Conservation (phyloP, 345 rosid species). For the Turritis glabra region DNA sequence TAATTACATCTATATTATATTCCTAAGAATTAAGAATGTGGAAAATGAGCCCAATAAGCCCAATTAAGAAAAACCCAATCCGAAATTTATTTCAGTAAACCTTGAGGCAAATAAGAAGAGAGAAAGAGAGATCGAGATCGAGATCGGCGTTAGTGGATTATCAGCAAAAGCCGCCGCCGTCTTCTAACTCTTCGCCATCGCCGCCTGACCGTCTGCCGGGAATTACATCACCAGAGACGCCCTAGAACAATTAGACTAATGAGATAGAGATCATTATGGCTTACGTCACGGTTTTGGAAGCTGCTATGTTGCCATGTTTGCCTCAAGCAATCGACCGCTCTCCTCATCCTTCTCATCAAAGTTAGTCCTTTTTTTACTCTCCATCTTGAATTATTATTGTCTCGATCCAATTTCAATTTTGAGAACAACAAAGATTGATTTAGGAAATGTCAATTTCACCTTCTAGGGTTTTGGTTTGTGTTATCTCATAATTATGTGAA, state of each 20-base stretch:
- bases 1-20: too few species aligned
- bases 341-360: conserved; percentile 95
- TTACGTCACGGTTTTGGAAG: conserved; percentile 77
- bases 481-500: neutral
- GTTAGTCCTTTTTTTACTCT: conserved; percentile 44
- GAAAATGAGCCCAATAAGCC: too few species aligned
- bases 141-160: conserved; percentile 28
- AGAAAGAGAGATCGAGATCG: conserved; percentile 10
- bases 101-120: neutral
- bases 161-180: conserved; percentile 26
- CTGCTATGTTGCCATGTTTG: conserved; percentile 89
- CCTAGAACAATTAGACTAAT: conserved; percentile 36
- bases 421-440: neutral
- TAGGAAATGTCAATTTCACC: neutral
- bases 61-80: too few species aligned
- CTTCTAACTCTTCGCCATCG: conserved; percentile 26
- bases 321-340: conserved; percentile 98
- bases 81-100: too few species aligned
- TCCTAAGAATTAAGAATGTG: too few species aligned
- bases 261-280: conserved; percentile 65
- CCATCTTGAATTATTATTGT: neutral
- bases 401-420: neutral
- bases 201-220: conserved; percentile 24
- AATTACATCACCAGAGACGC: conserved; percentile 38
- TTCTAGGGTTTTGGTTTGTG: conserved; percentile 1